Percentiles rank a stretch among this genome's conserved stretches.
These are phyloP conservation scores for Odonthalia washingtoniensis DNA, from an alignment of 31 red algal genomes.

Conservation along the genomic window DNA sequence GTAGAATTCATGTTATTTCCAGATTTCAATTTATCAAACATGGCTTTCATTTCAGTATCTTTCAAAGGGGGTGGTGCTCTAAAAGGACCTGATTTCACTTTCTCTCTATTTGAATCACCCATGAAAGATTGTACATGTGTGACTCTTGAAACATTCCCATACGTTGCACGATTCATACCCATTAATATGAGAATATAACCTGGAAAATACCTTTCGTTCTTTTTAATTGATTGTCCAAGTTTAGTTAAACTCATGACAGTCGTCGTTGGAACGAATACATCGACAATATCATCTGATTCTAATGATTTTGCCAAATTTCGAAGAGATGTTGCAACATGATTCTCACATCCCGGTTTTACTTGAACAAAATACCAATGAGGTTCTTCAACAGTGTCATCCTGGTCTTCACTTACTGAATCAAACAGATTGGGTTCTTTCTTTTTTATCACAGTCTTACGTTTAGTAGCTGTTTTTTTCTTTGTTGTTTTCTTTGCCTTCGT, in stretches of 20 bases:
- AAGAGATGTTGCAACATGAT: slow-evolving; percentile 68
- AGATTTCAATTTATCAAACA: slow-evolving; percentile 66
- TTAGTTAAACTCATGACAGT: slow-evolving; percentile 74
- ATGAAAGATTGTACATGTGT: slow-evolving; percentile 85
- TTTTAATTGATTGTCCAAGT: slow-evolving; percentile 67
- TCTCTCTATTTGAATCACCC: slow-evolving; percentile 80
- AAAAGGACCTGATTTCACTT: slow-evolving; percentile 63
- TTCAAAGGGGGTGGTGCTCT: slow-evolving; percentile 68
- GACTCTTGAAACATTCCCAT: slow-evolving; percentile 65
- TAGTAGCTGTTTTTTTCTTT: no score
- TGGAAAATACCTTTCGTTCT: slow-evolving; percentile 83
- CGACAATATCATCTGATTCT: slow-evolving; percentile 48
- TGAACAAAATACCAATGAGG: slow-evolving; percentile 86
- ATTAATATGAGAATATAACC: slow-evolving; percentile 82
- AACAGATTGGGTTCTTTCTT: no score
- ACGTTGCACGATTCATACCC: slow-evolving; percentile 73
- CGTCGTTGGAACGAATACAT: slow-evolving; percentile 80
- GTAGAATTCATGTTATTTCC: slow-evolving; percentile 47
- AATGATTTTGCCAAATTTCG: slow-evolving; percentile 73
- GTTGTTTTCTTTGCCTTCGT: no score
- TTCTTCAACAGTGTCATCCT: no score
- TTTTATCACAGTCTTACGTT: no score
- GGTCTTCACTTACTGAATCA: slow-evolving; percentile 35
- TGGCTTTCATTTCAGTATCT: slow-evolving; percentile 65
- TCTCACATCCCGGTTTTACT: slow-evolving; percentile 83